Evolutionary conservation across 1,284 basidiomycete genomes (phyloP).

Genomic region (Lignosus rhinocerotis): DNA sequence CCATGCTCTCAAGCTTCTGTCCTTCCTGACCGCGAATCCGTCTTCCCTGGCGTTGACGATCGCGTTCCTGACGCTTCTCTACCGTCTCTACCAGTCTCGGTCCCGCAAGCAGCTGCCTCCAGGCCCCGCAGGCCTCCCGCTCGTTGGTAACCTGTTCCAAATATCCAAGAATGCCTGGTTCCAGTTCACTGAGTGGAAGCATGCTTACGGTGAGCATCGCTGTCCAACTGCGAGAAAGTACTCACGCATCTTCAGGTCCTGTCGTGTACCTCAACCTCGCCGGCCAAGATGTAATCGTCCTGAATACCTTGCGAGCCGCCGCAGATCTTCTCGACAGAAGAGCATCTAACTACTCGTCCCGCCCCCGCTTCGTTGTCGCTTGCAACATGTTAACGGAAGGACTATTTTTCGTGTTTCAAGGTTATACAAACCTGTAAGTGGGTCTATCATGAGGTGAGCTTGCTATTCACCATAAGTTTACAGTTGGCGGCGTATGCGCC

Average conservation of each 20-base stretch:
- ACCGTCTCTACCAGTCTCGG: no score
- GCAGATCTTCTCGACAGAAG: slow-evolving; percentile 19
- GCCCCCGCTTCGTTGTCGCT: slow-evolving; percentile 42
- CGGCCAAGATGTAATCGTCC: neutral
- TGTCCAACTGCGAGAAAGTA: neutral
- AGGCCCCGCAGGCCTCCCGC: no score
- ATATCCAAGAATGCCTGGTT: no score
- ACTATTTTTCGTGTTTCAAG: slow-evolving; percentile 7
- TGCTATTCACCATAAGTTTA: no score
- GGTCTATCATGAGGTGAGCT: no score
- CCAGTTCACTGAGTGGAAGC: slow-evolving; percentile 6
- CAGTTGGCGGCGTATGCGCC: slow-evolving; percentile 9
- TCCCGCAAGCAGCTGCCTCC: no score
- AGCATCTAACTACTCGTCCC: slow-evolving; percentile 17
- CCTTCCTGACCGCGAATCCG: no score
- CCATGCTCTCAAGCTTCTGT: no score
- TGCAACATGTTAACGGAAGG: slow-evolving; percentile 35
- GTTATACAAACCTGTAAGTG: neutral
- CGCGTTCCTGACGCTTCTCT: no score
- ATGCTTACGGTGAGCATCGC: neutral
- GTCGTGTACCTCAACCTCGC: slow-evolving; percentile 18
- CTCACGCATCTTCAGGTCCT: slow-evolving; percentile 28
- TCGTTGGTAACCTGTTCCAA: no score
- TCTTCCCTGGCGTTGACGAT: no score
- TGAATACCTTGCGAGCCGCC: slow-evolving; percentile 16